Conservation (phyloP, 345 rosid genomes). For the Euphorbia lathyris region DNA sequence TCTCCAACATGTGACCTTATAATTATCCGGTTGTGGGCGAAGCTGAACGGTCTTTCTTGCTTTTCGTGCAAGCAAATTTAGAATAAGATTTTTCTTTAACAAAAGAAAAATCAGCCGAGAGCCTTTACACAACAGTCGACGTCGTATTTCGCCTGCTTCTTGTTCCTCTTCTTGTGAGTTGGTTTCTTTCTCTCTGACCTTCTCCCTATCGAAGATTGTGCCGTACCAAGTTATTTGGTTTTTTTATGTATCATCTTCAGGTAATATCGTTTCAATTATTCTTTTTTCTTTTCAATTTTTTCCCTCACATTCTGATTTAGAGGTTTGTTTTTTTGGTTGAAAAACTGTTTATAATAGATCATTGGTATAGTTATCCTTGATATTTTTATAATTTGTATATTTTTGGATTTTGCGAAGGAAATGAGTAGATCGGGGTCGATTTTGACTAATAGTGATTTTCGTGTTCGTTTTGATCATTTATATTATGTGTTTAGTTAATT, state of each 20-base stretch:
- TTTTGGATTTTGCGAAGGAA: conserved; percentile 1
- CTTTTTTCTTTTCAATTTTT: not conserved
- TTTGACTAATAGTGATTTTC: not conserved
- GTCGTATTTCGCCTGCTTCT: conserved; percentile 4
- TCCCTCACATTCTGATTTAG: not conserved
- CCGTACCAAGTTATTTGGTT: not conserved
- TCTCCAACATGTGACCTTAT: not conserved
- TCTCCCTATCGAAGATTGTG: not conserved
- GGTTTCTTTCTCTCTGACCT: conserved; percentile 10
- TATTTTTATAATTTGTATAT: not conserved
- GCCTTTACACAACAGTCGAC: conserved; percentile 11
- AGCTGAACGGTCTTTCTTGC: conserved; percentile 12
- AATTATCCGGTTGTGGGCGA: not conserved
- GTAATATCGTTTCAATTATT: conserved; percentile 12
- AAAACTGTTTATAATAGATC: not conserved
- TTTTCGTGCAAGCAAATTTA: conserved; percentile 5
- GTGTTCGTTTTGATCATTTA: not conserved
- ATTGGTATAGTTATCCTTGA: no score
- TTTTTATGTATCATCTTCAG: conserved; percentile 1
- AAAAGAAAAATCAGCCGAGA: not conserved
- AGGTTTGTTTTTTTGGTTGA: not conserved
- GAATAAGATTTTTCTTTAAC: not conserved
- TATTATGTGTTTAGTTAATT: not conserved
- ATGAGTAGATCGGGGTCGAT: conserved; percentile 11
- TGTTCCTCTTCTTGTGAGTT: conserved; percentile 17